Conservation (phyloP, 1,284 basidiomycete genomes). For the Cryptococcus maquisensis region DNA sequence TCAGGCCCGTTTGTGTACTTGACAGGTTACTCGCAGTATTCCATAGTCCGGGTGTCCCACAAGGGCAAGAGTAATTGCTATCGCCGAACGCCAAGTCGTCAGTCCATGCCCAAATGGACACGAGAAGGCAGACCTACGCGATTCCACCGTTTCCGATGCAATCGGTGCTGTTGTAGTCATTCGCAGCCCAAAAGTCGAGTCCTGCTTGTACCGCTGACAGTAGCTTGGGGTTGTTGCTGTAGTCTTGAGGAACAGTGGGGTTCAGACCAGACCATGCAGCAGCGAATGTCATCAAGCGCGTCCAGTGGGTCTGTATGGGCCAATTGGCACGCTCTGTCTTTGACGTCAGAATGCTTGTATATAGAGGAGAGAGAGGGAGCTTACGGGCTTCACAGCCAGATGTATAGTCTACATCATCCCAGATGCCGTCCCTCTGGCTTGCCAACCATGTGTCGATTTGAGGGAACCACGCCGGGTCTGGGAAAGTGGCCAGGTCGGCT, state of each 20-base stretch:
- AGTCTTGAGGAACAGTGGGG: slow-evolving; percentile 44
- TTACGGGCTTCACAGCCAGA: slow-evolving; percentile 57
- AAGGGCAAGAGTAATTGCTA: slow-evolving; percentile 18
- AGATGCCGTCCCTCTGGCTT: slow-evolving; percentile 52
- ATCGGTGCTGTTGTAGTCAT: slow-evolving; percentile 50
- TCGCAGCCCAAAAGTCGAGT: slow-evolving; percentile 63
- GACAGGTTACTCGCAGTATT: slow-evolving; percentile 48
- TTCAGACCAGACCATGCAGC: slow-evolving; percentile 58
- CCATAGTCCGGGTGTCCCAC: slow-evolving; percentile 47
- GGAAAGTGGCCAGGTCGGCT: slow-evolving; percentile 19
- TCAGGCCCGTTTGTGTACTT: neutral
- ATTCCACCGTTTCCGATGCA: slow-evolving; percentile 56
- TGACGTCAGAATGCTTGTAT: neutral
- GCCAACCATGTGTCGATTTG: slow-evolving; percentile 14
- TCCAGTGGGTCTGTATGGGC: slow-evolving; percentile 63
- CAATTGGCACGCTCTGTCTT: slow-evolving; percentile 57
- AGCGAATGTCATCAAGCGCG: slow-evolving; percentile 56
- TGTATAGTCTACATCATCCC: slow-evolving; percentile 59
- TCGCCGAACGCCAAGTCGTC: too few relatives aligned
- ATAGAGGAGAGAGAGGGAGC: neutral
- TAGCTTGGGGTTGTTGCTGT: slow-evolving; percentile 49
- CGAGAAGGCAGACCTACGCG: slow-evolving; percentile 4
- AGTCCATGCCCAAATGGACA: neutral
- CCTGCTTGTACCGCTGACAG: slow-evolving; percentile 52
- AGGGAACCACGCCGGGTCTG: slow-evolving; percentile 6